Base-by-base conservation (phyloP, 129 eudicot genomes). In the Tanacetum coccineum region DNA sequence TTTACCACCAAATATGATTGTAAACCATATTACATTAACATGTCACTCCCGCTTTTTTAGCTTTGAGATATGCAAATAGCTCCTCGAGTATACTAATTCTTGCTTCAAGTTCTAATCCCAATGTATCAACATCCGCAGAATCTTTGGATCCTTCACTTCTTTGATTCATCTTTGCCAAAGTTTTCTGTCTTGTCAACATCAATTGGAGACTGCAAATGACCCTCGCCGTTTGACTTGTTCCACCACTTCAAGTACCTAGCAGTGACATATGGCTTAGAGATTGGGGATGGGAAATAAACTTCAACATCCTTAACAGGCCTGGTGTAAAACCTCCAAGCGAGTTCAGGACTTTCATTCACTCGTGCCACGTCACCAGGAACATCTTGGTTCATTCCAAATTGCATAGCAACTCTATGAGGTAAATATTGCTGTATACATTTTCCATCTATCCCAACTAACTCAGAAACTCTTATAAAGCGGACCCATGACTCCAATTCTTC, bases 401-500 rank as follows among this genome's bases (percentile, higher is more conserved):
- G 94, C 89, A 80, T 80, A 3, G 94, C 84, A 4, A 83, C 87
- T 47, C 94, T 59, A 73, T 87, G 86, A 4, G 94, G 94, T 14
- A 64, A 73, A 22, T 86, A 86, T 30, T 66, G 75, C 47, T 86
- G 83, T 9, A 64, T 52, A 9, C 67, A 71, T 0, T 4, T 65
- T 48, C 45, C 25, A 14, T 73, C 82, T 9, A 81, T 15, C 48
- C 94, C 94, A 26, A 78, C 84, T 30, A 85, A 67, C 61, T 82
- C 75, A 62, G 74, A 70, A 13, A 44, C 75, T 66, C 86, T 72
- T 44, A 86, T 60, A 60, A 76, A 83, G 13, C 81, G 75, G 50
- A 39, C 53, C 30, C 74, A 63, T 1, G 77, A 44, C 42, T 64
- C 73, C 45, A 67, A 13, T 11, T 71, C 84, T 15, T 68, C 75